phyloP scores from a whole-genome alignment of 2,329 filamentous ascomycete species.

The Cyphellophora europaea region DNA sequence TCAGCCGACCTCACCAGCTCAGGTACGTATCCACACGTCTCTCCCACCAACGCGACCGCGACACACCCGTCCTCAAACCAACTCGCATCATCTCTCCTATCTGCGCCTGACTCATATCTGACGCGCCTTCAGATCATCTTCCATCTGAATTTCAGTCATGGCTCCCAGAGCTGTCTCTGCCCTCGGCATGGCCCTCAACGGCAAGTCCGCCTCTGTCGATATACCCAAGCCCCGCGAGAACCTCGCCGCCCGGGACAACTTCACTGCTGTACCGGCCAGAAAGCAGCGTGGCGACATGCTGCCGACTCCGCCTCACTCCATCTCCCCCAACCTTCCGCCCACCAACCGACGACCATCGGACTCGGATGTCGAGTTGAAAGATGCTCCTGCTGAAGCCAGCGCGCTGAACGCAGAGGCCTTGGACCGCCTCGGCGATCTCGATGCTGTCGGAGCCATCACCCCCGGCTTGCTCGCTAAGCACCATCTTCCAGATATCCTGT shows the following conservation, averaged over 20 bases:
- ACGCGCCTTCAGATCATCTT: background rate
- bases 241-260: conserved; percentile 26
- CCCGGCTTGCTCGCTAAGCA: conserved; percentile 76
- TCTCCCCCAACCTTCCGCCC: conserved; percentile 77
- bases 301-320: conserved; percentile 89
- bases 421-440: conserved; percentile 46
- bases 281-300: conserved; percentile 37
- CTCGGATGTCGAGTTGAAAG: conserved; percentile 79
- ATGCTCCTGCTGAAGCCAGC: conserved; percentile 46
- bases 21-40: too few relatives aligned
- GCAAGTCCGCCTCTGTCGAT: conserved; percentile 40
- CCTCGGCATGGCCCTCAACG: conserved; percentile 41
- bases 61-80: too few relatives aligned
- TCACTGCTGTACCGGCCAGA: conserved; percentile 22
- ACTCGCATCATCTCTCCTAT: conserved; percentile 6
- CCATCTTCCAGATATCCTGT: conserved; percentile 81
- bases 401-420: conserved; percentile 33
- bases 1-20: too few relatives aligned
- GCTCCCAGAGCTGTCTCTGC: conserved; percentile 33
- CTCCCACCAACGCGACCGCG: too few relatives aligned
- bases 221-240: conserved; percentile 35
- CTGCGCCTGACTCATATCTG: conserved; percentile 15
- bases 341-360: conserved; percentile 64
- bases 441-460: conserved; percentile 75
- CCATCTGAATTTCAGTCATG: conserved; percentile 26